Conservation (phyloP, 495 filamentous ascomycete genomes). For the Daldinia caldariorum region DNA sequence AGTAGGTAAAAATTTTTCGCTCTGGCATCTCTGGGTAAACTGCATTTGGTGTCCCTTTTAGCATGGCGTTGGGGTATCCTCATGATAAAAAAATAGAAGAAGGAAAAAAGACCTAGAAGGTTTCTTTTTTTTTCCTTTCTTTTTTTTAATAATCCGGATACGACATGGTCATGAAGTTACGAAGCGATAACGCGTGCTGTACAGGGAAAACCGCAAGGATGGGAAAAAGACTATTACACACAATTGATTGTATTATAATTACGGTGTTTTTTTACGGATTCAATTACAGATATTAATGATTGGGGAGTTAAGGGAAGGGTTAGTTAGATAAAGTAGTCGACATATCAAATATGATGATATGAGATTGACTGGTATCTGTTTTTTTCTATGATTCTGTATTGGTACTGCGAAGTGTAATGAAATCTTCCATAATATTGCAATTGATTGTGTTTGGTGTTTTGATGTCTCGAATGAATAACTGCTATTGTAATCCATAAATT, state of each 20-base stretch:
- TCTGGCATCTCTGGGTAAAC: slow-evolving; percentile 52
- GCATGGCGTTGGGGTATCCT: slow-evolving; percentile 56
- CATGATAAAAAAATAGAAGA: slow-evolving; percentile 22
- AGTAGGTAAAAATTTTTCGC: slow-evolving; percentile 57
- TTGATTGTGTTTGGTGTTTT: neutral
- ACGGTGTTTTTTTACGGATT: slow-evolving; percentile 9
- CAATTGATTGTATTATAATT: slow-evolving; percentile 34
- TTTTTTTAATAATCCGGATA: slow-evolving; percentile 16
- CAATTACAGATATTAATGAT: slow-evolving; percentile 14
- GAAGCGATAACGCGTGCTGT: slow-evolving; percentile 37
- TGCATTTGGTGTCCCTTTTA: slow-evolving; percentile 52
- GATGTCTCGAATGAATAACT: neutral
- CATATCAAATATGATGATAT: slow-evolving; percentile 37
- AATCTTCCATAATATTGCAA: neutral
- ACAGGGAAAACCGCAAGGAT: slow-evolving; percentile 20
- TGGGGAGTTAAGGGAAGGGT: slow-evolving; percentile 1
- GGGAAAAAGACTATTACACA: slow-evolving; percentile 8
- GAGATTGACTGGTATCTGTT: slow-evolving; percentile 13
- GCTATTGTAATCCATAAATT: neutral
- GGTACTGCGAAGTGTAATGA: too few relatives aligned
- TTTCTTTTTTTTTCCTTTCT: slow-evolving; percentile 20
- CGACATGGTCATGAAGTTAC: slow-evolving; percentile 50
- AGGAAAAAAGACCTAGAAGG: slow-evolving; percentile 15
- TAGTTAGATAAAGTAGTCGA: slow-evolving; percentile 32
- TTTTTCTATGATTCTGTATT: neutral